Evolutionary conservation across 108 stramenopile species (phyloP).

Genomic region (Skeletonema menzelii): DNA sequence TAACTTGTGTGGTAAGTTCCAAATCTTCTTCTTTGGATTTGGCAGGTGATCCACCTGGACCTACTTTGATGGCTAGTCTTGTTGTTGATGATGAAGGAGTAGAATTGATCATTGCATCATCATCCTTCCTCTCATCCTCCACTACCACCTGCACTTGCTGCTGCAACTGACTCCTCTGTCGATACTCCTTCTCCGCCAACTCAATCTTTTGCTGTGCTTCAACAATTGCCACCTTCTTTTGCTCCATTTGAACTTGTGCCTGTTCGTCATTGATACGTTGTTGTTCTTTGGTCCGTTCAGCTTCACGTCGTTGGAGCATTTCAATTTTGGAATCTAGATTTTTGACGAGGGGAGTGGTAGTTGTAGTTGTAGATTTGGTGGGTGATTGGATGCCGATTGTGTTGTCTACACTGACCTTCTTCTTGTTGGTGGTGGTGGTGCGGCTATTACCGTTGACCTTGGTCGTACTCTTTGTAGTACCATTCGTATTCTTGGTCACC

Average conservation of each 20-base stretch:
- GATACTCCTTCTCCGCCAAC: background rate
- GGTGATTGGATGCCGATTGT: background rate
- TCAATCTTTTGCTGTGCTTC: background rate
- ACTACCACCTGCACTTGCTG: background rate
- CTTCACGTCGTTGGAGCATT: background rate
- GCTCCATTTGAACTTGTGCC: background rate
- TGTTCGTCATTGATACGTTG: background rate
- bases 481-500: no score
- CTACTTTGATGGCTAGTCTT: background rate
- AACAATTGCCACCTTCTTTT: background rate
- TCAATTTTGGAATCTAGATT: constrained; percentile 7
- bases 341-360: background rate
- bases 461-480: background rate
- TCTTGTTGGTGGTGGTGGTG: no score
- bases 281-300: background rate
- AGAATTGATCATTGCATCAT: background rate
- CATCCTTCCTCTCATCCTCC: background rate
- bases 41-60: background rate
- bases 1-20: background rate
- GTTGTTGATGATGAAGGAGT: background rate
- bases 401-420: background rate
- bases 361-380: background rate
- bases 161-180: background rate
- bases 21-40: background rate
- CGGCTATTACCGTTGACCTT: background rate